Conservation (phyloP, 768 basidiomycete species). For the Candolleomyces eurysporus region DNA sequence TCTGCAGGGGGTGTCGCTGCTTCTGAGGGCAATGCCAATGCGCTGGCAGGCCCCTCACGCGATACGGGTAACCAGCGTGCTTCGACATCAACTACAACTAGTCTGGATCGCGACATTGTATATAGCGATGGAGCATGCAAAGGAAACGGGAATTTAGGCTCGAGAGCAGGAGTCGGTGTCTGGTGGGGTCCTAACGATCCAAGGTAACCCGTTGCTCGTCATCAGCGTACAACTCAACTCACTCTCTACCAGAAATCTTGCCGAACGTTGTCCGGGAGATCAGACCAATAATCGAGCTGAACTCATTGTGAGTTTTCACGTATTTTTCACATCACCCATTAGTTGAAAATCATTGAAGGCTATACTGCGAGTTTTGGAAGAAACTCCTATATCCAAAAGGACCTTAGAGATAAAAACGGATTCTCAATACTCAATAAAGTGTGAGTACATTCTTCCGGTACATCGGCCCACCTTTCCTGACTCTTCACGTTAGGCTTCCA, state of each 20-base stretch:
- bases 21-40: neutral
- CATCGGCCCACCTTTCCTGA: conserved; percentile 2
- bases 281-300: conserved; percentile 92
- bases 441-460: conserved; percentile 37
- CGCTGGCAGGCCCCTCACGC: conserved; percentile 5
- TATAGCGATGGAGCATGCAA: conserved; percentile 89
- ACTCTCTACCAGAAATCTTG: conserved; percentile 57
- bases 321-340: neutral
- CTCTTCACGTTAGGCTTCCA: conserved; percentile 53
- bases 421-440: conserved; percentile 79
- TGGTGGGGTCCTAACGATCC: conserved; percentile 79
- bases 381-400: conserved; percentile 50
- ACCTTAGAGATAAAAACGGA: conserved; percentile 80
- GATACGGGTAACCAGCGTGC: conserved; percentile 10
- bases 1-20: neutral
- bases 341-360: conserved; percentile 48
- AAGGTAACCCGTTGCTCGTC: conserved; percentile 37
- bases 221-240: neutral
- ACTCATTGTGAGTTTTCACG: conserved; percentile 57
- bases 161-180: conserved; percentile 82
- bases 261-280: conserved; percentile 77
- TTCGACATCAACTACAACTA: conserved; percentile 17
- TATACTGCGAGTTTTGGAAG: conserved; percentile 79
- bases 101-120: conserved; percentile 46
- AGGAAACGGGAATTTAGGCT: conserved; percentile 68